A percentile compares a stretch with the other conserved stretches of the same genome.
These are phyloP conservation scores for Drosera capensis DNA, from an alignment of 148 eudicot species.

Conservation along the genomic window DNA sequence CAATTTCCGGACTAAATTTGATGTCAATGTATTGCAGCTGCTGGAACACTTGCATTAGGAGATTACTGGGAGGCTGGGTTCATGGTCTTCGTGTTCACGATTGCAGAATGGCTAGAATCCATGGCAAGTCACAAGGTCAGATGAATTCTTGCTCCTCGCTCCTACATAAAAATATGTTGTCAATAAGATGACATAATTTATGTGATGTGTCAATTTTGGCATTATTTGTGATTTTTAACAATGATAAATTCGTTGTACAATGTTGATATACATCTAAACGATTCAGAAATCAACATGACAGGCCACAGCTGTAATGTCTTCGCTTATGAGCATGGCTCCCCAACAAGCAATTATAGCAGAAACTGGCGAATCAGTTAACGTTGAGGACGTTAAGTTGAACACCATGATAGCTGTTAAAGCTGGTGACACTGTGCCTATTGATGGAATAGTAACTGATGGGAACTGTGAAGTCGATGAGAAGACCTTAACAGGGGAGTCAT, in stretches of 20 bases:
- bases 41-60: conserved; percentile 27
- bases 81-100: conserved; percentile 29
- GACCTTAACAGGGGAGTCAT: conserved; percentile 78
- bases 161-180: too few relatives aligned
- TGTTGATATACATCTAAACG: too few relatives aligned
- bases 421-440: conserved; percentile 50
- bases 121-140: conserved; percentile 27
- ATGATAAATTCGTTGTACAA: too few relatives aligned
- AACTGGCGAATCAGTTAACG: conserved; percentile 39
- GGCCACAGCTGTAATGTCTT: conserved; percentile 54
- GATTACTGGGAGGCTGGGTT: conserved; percentile 33
- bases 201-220: too few relatives aligned
- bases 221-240: too few relatives aligned
- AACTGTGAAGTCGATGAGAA: conserved; percentile 85
- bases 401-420: conserved; percentile 44
- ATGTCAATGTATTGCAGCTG: conserved; percentile 14
- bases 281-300: conserved; percentile 4
- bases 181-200: too few relatives aligned
- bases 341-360: conserved; percentile 43
- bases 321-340: conserved; percentile 44
- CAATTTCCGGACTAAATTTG: too few relatives aligned
- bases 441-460: conserved; percentile 49
- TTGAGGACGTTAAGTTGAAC: conserved; percentile 23
- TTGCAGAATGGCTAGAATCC: conserved; percentile 39
- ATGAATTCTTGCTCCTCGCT: background rate